Evolutionary conservation across 768 basidiomycete genomes (phyloP), one percentile per base, ranked within the genome.

Genomic region (Pleurotus ostreatus): DNA sequence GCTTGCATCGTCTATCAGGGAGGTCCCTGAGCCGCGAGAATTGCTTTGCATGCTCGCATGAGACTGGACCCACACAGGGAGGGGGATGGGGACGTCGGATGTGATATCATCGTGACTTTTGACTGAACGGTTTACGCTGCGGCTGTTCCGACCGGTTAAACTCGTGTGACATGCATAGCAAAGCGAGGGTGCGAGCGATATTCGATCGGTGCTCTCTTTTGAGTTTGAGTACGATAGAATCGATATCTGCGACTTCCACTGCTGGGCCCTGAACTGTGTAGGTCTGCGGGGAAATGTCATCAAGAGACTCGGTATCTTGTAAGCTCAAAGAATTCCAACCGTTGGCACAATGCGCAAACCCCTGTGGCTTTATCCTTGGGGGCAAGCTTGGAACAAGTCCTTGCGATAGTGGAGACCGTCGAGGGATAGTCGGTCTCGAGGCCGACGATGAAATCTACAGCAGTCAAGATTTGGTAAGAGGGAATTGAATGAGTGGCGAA

Each of bases 351-450:
- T 11, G 79, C 62, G 64, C 91, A 93, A 5, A 61, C 63, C 0
- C 72, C 75, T 6, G 69, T 68, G 0, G 82, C 71, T 2, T 69
- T 73, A 53, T 79, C 71, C 65, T 88, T 92, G 0, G 92, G 83
- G 7, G 83, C 78, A 23, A 94, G 69, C 68, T 94, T 94, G 4
- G 78, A 84, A 63, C 88, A 90, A 1, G 92, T 93, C 37, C 88
- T 81, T 20, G 84, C 84, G 49, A 94, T 88, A 0, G 92, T 84
- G 6, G 89, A 92, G 9, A 93, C 92, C 0, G 92, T 94, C 0
- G 91, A 90, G 3, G 92, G 92, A 66, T 88, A 94, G 66, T 92
- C 85, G 49, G 78, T 82, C 69, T 94, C 92, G 25, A 94, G 66
- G 2, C 89, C 86, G 16, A 87, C 70, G 56, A 94, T 89, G 62